Conservation (phyloP, 495 filamentous ascomycete species). For the Penicillium samsonianum region DNA sequence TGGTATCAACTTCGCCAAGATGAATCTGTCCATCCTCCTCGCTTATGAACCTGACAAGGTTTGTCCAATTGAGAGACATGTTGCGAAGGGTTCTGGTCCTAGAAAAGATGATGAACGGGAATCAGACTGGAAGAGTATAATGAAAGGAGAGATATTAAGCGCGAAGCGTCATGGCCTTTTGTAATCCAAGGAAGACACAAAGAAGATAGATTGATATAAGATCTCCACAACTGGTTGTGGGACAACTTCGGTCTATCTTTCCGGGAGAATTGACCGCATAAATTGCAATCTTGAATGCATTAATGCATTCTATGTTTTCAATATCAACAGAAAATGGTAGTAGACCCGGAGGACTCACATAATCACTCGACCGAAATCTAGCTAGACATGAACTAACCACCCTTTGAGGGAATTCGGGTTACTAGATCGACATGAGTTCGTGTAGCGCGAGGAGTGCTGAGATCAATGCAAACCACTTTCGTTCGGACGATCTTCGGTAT, state of each 20-base stretch:
- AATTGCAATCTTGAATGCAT: no score
- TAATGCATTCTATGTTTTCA: no score
- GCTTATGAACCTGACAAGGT: slow-evolving; percentile 42
- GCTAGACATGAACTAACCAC: no score
- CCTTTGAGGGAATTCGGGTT: no score
- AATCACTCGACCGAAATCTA: no score
- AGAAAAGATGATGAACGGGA: background rate
- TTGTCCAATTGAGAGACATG: slow-evolving; percentile 31
- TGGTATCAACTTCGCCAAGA: slow-evolving; percentile 33
- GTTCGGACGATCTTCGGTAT: background rate
- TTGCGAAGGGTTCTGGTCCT: background rate
- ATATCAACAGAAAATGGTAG: no score
- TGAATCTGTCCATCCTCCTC: slow-evolving; percentile 40
- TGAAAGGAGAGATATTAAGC: background rate
- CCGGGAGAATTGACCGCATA: background rate
- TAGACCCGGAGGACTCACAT: no score
- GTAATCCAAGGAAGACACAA: background rate
- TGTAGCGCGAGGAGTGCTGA: no score
- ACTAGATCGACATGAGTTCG: no score
- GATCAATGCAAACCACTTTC: no score
- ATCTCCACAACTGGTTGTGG: background rate
- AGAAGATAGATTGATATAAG: background rate
- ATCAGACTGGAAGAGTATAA: background rate
- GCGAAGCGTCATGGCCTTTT: background rate
- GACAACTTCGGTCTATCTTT: background rate